These are phyloP conservation scores for Penicillium pulvis DNA, from an alignment of 495 filamentous ascomycete genomes.

Conservation along the genomic window DNA sequence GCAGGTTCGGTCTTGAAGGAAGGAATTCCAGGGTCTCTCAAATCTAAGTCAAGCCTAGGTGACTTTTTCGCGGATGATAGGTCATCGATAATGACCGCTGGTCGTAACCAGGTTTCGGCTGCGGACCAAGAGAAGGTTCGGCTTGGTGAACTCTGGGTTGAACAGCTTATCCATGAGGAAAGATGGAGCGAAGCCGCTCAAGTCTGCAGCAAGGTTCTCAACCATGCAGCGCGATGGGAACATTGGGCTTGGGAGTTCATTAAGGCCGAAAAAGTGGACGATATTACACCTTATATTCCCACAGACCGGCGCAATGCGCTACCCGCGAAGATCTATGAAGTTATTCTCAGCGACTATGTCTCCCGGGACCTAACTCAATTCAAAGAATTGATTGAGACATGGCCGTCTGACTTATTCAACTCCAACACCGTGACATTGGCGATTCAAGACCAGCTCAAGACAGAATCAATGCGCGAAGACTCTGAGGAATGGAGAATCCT, in stretches of 20 bases:
- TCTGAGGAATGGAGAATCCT: slow-evolving; percentile 84
- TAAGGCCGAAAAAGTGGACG: slow-evolving; percentile 78
- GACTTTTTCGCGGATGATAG: slow-evolving; percentile 80
- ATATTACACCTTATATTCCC: slow-evolving; percentile 84
- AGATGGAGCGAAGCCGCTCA: slow-evolving; percentile 79
- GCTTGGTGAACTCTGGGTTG: slow-evolving; percentile 90
- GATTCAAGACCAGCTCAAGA: slow-evolving; percentile 73
- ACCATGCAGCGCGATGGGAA: slow-evolving; percentile 83
- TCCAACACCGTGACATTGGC: slow-evolving; percentile 65
- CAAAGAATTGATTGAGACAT: slow-evolving; percentile 76
- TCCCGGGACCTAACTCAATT: slow-evolving; percentile 66
- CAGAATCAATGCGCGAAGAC: slow-evolving; percentile 66
- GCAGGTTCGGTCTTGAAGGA: slow-evolving; percentile 49
- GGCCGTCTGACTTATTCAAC: slow-evolving; percentile 85
- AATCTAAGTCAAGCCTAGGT: slow-evolving; percentile 57
- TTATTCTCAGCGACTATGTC: slow-evolving; percentile 84
- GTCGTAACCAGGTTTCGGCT: slow-evolving; percentile 51
- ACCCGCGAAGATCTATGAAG: slow-evolving; percentile 82
- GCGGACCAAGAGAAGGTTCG: slow-evolving; percentile 88
- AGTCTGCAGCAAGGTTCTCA: slow-evolving; percentile 77
- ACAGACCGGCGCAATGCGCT: slow-evolving; percentile 74
- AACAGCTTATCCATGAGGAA: slow-evolving; percentile 70
- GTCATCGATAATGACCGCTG: slow-evolving; percentile 57
- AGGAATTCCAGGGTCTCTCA: slow-evolving; percentile 56
- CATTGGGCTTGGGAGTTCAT: slow-evolving; percentile 93